These are phyloP conservation scores for Proliferodiscus dingleyae DNA, from an alignment of 2,329 filamentous ascomycete species.

Conservation along the genomic window DNA sequence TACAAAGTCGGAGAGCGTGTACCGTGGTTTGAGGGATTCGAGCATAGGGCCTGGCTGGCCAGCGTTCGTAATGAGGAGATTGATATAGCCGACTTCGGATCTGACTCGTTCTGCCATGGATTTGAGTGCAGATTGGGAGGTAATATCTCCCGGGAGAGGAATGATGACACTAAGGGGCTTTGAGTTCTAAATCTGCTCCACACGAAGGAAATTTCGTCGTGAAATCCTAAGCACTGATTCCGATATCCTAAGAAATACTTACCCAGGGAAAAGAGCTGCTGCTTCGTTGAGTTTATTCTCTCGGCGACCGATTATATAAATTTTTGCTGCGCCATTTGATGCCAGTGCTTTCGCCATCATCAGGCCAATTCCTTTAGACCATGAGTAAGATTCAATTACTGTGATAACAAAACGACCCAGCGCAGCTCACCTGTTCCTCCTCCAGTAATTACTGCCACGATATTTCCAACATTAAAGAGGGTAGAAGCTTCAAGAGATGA, in stretches of 20 bases:
- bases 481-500: not conserved
- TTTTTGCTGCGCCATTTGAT: slow-evolving; percentile 46
- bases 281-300: slow-evolving; percentile 42
- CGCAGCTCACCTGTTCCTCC: slow-evolving; percentile 45
- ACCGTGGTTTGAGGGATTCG: slow-evolving; percentile 31
- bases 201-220: too few species aligned
- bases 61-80: slow-evolving; percentile 55
- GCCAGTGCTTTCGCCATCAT: slow-evolving; percentile 46
- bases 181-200: not conserved
- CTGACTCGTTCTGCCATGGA: slow-evolving; percentile 49
- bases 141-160: slow-evolving; percentile 51
- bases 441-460: slow-evolving; percentile 55
- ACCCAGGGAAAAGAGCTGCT: slow-evolving; percentile 23
- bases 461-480: slow-evolving; percentile 49
- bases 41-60: slow-evolving; percentile 38
- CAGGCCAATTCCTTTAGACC: slow-evolving; percentile 41
- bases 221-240: not conserved
- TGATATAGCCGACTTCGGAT: slow-evolving; percentile 46
- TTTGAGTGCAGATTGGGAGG: slow-evolving; percentile 55
- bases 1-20: not conserved
- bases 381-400: slow-evolving; percentile 41
- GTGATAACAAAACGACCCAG: too few species aligned
- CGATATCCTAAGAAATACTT: slow-evolving; percentile 39
- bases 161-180: slow-evolving; percentile 37
- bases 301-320: slow-evolving; percentile 53